Base-by-base conservation (phyloP, 2,329 filamentous ascomycete genomes). In the Sodiomyces alkalinus region DNA sequence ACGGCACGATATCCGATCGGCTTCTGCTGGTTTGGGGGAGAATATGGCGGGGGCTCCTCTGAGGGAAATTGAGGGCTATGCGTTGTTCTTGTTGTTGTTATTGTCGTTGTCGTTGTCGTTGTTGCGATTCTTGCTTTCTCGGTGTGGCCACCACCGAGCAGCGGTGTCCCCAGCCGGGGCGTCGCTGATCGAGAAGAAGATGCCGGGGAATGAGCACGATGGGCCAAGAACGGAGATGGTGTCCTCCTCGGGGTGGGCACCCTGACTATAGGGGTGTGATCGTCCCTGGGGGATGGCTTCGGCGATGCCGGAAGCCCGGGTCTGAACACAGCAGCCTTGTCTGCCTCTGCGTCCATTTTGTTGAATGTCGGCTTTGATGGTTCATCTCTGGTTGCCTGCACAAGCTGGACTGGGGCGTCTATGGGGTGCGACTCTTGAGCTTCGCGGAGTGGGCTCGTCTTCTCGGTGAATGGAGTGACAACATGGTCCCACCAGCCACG, bases 401-500 rank as follows among this genome's bases (percentile, higher is more conserved):
- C n/a, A n/a, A n/a, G n/a, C n/a, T n/a, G n/a, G n/a, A n/a, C n/a
- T n/a, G n/a, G n/a, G n/a, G n/a, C n/a, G n/a, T 25, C 17, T 11
- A n/a, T 11, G 4, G 17, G 11, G 8, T 44, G 37, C 33, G 27
- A 41, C 28, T 38, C 36, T 17, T 28, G 24, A 14, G 30, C 26
- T 16, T 31, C 28, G 7, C 26, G 28, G 8, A 34, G 7, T 11
- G 35, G 36, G 22, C 38, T 38, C 26, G 32, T 50, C 41, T 39
- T 62, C 42, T 64, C 58, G 11, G 52, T 41, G 41, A 83, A 83
- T 0, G 79, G 79, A 1, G 78, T 80, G 6, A 68, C 74, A 31
- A 85, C 70, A 38, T 80, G 64, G 41, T 81, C 80, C 79, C 79
- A 85, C 78, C 79, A 85, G 13, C 79, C 79, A 34, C 64, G 62